phyloP scores from a whole-genome alignment of 2,329 filamentous ascomycete genomes.

The Trichoderma brevicompactum region DNA sequence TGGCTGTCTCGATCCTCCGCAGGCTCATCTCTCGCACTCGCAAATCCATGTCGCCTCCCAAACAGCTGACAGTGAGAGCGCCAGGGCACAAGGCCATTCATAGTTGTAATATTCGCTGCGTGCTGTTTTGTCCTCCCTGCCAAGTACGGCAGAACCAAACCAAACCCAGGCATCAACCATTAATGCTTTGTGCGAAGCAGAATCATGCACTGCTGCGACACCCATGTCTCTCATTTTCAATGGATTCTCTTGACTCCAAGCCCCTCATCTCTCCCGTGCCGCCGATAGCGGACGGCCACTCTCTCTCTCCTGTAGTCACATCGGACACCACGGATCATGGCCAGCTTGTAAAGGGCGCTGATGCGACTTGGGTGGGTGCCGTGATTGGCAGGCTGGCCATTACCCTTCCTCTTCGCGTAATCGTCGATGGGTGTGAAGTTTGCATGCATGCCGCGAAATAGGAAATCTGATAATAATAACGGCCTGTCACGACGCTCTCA shows the following conservation, averaged over 20 bases:
- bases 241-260: conserved; percentile 4
- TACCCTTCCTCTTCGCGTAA: conserved; percentile 30
- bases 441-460: background rate
- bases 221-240: conserved; percentile 22
- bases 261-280: conserved; percentile 15
- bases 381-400: conserved; percentile 24
- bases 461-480: conserved; percentile 26
- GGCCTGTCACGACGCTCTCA: conserved; percentile 1
- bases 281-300: conserved; percentile 22
- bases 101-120: background rate
- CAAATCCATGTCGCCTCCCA: background rate
- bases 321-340: conserved; percentile 11
- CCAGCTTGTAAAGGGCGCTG: conserved; percentile 9
- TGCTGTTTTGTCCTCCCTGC: conserved; percentile 4
- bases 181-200: background rate
- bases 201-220: conserved; percentile 2
- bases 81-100: background rate
- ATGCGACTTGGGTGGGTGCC: conserved; percentile 2
- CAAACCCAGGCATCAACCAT: background rate
- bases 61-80: too few relatives aligned
- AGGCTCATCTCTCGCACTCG: conserved; percentile 18
- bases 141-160: too few relatives aligned
- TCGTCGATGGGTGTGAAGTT: conserved; percentile 13
- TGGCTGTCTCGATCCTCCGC: conserved; percentile 15
- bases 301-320: background rate